A percentile compares a stretch with the other conserved stretches of the same genome.
Evolutionary conservation across 441 rosid genomes (phyloP).

Genomic region (Melastoma candidum): DNA sequence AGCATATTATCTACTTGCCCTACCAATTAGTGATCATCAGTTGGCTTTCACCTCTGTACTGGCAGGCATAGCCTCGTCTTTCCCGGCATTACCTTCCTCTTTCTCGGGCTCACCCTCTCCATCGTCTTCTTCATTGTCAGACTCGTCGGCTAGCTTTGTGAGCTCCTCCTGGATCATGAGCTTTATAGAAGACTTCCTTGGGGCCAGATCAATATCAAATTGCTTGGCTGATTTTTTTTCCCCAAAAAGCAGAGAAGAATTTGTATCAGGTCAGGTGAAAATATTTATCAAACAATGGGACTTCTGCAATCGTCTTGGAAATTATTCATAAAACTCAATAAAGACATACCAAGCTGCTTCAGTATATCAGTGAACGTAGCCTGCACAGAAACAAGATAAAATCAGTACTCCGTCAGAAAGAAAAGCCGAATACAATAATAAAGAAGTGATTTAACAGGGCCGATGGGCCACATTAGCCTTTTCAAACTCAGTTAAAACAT

Average conservation of each 20-base stretch:
- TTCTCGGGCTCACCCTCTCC: conserved; percentile 38
- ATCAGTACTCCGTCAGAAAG: not conserved
- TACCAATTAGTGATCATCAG: no score
- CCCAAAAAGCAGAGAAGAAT: not conserved
- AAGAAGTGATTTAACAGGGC: not conserved
- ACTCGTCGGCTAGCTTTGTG: conserved; percentile 77
- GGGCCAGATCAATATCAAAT: conserved; percentile 41
- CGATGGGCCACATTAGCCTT: no score
- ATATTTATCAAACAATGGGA: not conserved
- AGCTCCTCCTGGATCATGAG: conserved; percentile 84
- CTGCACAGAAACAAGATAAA: conserved; percentile 38
- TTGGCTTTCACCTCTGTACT: conserved; percentile 47
- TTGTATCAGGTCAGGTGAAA: conserved; percentile 2
- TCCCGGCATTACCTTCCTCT: conserved; percentile 45
- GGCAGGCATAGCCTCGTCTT: conserved; percentile 31
- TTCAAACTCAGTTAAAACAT: not conserved
- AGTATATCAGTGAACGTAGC: conserved; percentile 94
- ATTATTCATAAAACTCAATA: conserved; percentile 1
- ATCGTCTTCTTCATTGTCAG: conserved; percentile 48
- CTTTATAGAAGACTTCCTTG: conserved; percentile 69
- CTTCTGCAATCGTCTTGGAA: not conserved
- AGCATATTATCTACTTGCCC: no score
- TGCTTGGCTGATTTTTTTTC: conserved; percentile 33
- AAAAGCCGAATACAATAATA: not conserved
- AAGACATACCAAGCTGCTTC: conserved; percentile 65